phyloP scores from a whole-genome alignment of 495 filamentous ascomycete genomes.

The Aspergillus affinis region DNA sequence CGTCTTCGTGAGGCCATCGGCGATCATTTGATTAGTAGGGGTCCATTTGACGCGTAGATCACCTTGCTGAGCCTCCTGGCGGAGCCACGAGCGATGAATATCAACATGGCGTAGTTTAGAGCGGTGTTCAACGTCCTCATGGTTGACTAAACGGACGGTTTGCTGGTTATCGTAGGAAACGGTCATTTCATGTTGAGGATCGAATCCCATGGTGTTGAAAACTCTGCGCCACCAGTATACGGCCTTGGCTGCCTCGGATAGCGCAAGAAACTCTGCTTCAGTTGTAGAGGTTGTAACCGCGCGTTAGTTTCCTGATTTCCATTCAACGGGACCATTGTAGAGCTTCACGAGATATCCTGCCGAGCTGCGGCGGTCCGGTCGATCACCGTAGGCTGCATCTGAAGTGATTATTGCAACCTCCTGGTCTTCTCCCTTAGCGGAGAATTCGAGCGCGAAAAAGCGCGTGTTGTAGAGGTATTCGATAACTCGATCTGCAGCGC shows the following conservation, averaged over 20 bases:
- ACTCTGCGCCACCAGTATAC: constrained; percentile 14
- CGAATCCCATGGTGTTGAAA: not conserved
- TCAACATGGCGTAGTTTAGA: not conserved
- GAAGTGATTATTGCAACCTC: not conserved
- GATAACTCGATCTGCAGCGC: not conserved
- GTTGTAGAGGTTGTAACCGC: constrained; percentile 23
- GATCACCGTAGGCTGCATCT: not conserved
- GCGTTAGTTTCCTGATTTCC: constrained; percentile 20
- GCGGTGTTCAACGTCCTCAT: not conserved
- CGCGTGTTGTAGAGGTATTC: not conserved
- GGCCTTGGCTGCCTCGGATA: constrained; percentile 6
- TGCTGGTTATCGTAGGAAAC: not conserved
- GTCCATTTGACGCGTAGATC: not conserved
- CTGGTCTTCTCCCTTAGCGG: not conserved
- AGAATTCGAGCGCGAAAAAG: constrained; percentile 2
- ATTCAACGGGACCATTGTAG: constrained; percentile 25
- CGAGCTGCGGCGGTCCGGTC: constrained; percentile 9
- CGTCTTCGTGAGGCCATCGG: not conserved
- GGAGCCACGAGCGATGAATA: not conserved
- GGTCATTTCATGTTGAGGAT: not conserved
- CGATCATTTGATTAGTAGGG: too few relatives aligned
- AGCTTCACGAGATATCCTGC: constrained; percentile 8
- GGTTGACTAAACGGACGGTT: not conserved
- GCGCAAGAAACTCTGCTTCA: constrained; percentile 20
- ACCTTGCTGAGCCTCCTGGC: not conserved